Conservation (phyloP, 805 yeast genomes). For the Metschnikowia cubensis region DNA sequence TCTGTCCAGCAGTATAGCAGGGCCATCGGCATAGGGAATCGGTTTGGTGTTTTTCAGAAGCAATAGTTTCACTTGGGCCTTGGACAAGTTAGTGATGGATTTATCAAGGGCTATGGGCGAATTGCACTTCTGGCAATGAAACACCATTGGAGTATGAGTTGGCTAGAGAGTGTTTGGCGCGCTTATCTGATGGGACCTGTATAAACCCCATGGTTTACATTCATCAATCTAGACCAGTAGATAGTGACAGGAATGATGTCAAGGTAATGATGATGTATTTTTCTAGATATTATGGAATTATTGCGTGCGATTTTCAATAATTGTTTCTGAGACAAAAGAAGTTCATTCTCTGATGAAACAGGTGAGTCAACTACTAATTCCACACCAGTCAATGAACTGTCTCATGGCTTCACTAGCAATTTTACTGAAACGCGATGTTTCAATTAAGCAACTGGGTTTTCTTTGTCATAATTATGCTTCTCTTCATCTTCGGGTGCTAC, state of each 20-base stretch:
- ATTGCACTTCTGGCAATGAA: constrained; percentile 59
- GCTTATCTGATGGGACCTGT: not conserved
- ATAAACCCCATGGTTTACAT: not conserved
- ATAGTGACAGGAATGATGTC: too few relatives aligned
- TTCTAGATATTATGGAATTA: too few relatives aligned
- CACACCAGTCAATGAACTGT: not conserved
- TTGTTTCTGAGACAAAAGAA: not conserved
- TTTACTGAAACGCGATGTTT: not conserved
- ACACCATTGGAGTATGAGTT: constrained; percentile 9
- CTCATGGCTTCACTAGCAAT: not conserved
- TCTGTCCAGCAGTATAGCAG: constrained; percentile 39
- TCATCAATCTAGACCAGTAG: not conserved
- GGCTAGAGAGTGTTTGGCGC: not conserved
- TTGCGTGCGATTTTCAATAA: too few relatives aligned
- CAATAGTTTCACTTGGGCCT: constrained; percentile 54
- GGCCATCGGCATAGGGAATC: constrained; percentile 23
- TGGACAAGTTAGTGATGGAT: constrained; percentile 48
- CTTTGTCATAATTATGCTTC: constrained; percentile 6
- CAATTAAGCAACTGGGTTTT: not conserved
- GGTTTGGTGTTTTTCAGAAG: constrained; percentile 29
- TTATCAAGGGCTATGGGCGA: constrained; percentile 54
- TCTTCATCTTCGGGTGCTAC: constrained; percentile 38
- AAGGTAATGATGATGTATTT: too few relatives aligned
- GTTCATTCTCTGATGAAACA: too few relatives aligned
- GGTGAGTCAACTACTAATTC: not conserved